Percentiles rank a stretch among this genome's conserved stretches.
Evolutionary conservation across 768 basidiomycete species (phyloP).

Genomic region (Sarcodon aspratus): DNA sequence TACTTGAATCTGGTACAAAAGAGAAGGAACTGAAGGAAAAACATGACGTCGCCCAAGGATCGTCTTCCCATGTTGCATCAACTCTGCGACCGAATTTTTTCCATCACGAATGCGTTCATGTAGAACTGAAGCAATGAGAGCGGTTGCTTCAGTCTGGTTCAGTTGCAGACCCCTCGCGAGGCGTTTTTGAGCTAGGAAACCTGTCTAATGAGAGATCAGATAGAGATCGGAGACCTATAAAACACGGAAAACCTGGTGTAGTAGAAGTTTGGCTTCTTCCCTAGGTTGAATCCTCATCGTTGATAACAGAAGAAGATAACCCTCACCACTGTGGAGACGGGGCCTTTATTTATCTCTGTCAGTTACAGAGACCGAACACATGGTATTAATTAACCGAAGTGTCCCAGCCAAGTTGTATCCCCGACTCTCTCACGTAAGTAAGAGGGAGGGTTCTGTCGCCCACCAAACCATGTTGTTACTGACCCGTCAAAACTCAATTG

Average conservation of each 20-base stretch:
- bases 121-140: conserved; percentile 83
- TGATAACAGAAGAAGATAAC: no score
- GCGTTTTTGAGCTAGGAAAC: conserved; percentile 86
- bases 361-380: no score
- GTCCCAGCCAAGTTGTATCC: no score
- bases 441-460: no score
- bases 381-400: no score
- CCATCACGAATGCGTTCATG: conserved; percentile 96
- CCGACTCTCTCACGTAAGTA: no score
- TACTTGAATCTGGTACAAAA: conserved; percentile 83
- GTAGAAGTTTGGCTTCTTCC: conserved; percentile 63
- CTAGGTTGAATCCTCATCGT: conserved; percentile 63
- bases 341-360: no score
- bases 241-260: conserved; percentile 46
- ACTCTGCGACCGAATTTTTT: conserved; percentile 64
- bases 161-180: conserved; percentile 86
- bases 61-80: conserved; percentile 91
- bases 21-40: conserved; percentile 61
- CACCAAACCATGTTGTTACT: no score
- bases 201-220: conserved; percentile 39
- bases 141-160: conserved; percentile 81
- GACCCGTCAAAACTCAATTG: no score
- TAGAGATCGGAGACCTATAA: background rate
- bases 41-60: conserved; percentile 87
- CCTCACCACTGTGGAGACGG: no score